Percentiles rank a stretch among this genome's conserved stretches.
Evolutionary conservation across 257 asterid species (phyloP).

Genomic region (Henckelia pumila): DNA sequence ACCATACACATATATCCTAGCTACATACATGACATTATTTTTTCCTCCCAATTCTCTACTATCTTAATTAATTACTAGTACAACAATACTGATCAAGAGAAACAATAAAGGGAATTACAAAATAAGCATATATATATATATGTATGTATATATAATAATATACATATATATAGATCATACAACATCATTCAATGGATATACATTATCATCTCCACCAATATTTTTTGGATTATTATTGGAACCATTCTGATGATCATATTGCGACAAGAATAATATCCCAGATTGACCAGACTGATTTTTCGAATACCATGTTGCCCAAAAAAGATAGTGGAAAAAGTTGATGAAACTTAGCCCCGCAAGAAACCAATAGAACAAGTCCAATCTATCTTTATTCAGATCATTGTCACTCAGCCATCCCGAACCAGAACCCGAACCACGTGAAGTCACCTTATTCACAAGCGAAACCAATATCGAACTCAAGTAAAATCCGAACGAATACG

Average conservation of each 20-base stretch:
- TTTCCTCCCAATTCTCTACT: neutral
- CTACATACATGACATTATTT: neutral
- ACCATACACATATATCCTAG: neutral
- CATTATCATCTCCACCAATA: conserved; percentile 38
- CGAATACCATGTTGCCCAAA: conserved; percentile 71
- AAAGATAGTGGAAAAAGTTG: conserved; percentile 72
- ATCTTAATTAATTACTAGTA: neutral
- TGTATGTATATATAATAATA: no score
- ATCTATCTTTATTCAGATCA: conserved; percentile 65
- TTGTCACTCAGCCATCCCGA: conserved; percentile 74
- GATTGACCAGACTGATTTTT: conserved; percentile 25
- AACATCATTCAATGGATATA: conserved; percentile 23
- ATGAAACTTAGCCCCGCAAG: conserved; percentile 60
- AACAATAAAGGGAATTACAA: neutral
- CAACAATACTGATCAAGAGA: neutral
- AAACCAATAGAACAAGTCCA: conserved; percentile 79
- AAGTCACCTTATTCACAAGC: conserved; percentile 61
- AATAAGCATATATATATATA: no score
- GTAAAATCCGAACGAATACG: conserved; percentile 82
- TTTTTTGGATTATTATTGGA: conserved; percentile 26
- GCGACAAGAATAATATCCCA: neutral
- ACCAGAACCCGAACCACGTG: conserved; percentile 10
- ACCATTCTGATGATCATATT: conserved; percentile 4
- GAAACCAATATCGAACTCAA: conserved; percentile 79
- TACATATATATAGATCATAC: neutral